Conservation (phyloP, 139 green algal genomes). For the Chlorella ohadii region DNA sequence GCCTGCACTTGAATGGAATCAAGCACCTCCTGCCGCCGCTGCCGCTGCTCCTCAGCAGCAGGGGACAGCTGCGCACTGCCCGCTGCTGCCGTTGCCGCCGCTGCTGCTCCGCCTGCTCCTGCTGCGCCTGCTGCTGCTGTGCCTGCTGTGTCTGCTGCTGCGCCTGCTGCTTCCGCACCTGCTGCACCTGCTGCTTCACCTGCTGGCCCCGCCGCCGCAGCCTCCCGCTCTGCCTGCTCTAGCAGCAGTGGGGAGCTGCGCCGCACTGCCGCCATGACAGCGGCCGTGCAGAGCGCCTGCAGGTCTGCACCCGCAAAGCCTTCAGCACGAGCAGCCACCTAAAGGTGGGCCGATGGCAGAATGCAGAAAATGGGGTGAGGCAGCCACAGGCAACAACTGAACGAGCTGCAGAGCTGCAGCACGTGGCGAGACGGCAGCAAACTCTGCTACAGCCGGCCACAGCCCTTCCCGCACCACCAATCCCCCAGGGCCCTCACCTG, state of each 20-base stretch:
- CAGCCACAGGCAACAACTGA: too few species aligned
- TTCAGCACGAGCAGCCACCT: conserved; percentile 63
- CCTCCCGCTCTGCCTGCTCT: conserved; percentile 27
- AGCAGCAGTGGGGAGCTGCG: conserved; percentile 39
- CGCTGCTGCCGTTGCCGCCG: background rate
- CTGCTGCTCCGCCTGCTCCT: background rate
- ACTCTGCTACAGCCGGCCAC: too few species aligned
- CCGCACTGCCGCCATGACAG: conserved; percentile 62
- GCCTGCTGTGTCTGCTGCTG: background rate
- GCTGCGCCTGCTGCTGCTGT: background rate
- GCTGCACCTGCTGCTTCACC: background rate
- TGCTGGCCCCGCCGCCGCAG: too few species aligned
- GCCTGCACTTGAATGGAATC: conserved; percentile 20
- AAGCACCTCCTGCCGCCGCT: conserved; percentile 20
- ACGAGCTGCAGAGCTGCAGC: too few species aligned
- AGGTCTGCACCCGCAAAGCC: conserved; percentile 84
- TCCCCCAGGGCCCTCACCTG: background rate
- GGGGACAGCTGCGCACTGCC: background rate
- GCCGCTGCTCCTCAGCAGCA: conserved; percentile 17
- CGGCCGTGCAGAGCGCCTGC: conserved; percentile 64
- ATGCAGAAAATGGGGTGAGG: too few species aligned
- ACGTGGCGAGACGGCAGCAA: too few species aligned
- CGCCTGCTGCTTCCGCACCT: background rate
- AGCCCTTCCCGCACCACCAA: too few species aligned
- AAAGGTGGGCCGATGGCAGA: too few species aligned